Conservation (phyloP, 768 basidiomycete genomes). For the Mycena indigotica region DNA sequence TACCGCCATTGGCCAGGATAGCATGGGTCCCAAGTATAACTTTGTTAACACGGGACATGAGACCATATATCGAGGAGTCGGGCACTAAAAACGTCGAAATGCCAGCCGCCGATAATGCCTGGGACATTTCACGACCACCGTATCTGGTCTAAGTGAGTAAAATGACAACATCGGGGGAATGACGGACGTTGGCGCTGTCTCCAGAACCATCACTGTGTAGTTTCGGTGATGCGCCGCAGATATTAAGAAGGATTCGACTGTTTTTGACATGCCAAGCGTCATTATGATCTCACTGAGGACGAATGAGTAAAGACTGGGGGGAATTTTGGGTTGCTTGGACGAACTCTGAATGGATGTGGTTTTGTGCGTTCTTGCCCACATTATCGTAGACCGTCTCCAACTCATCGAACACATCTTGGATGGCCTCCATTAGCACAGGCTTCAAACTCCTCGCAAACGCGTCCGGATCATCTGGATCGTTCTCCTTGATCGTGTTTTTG, state of each 20-base stretch:
- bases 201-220: constrained; percentile 94
- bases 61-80: constrained; percentile 92
- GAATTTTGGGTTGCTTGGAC: constrained; percentile 32
- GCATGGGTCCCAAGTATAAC: constrained; percentile 93
- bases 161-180: constrained; percentile 38
- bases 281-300: constrained; percentile 88
- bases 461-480: constrained; percentile 76
- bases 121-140: constrained; percentile 83
- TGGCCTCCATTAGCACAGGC: constrained; percentile 94
- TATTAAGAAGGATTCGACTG: constrained; percentile 92
- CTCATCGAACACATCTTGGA: constrained; percentile 95
- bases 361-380: constrained; percentile 89
- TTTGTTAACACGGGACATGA: constrained; percentile 97
- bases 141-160: constrained; percentile 50
- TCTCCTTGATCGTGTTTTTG: constrained; percentile 62
- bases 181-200: constrained; percentile 89
- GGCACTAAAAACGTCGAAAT: constrained; percentile 97
- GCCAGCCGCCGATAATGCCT: constrained; percentile 73
- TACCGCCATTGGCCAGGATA: constrained; percentile 95
- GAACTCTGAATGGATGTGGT: constrained; percentile 98
- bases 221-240: constrained; percentile 87
- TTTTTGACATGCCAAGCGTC: constrained; percentile 91
- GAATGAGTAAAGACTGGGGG: too few relatives aligned
- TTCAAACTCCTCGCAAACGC: constrained; percentile 79
- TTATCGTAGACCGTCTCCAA: constrained; percentile 95